These are phyloP conservation scores for Pyronema omphalodes DNA, from an alignment of 495 filamentous ascomycete species.

Conservation along the genomic window DNA sequence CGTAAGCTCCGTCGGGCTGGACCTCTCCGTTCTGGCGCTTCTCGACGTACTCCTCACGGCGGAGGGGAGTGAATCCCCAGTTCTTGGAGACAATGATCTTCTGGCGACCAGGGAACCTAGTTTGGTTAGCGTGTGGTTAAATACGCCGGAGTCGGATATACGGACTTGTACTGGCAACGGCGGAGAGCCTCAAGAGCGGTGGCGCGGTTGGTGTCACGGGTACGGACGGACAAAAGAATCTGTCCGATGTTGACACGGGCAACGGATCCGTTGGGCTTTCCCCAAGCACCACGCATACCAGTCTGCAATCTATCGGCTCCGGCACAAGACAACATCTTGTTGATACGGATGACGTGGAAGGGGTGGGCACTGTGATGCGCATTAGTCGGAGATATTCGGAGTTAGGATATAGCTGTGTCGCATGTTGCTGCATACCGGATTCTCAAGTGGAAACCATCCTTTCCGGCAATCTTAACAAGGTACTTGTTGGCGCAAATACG, in stretches of 20 bases:
- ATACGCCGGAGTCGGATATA: not conserved
- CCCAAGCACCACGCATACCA: constrained; percentile 99
- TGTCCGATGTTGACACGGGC: constrained; percentile 99
- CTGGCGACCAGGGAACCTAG: constrained; percentile 85
- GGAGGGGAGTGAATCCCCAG: constrained; percentile 97
- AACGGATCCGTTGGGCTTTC: constrained; percentile 94
- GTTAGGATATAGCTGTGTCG: not conserved
- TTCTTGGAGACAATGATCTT: constrained; percentile 99
- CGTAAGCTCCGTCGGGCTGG: constrained; percentile 93
- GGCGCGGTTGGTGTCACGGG: constrained; percentile 77
- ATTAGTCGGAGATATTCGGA: not conserved
- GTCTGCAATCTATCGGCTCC: constrained; percentile 99
- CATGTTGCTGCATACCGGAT: constrained; percentile 34
- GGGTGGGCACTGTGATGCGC: constrained; percentile 53
- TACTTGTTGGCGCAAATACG: constrained; percentile 99
- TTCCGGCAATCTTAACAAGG: constrained; percentile 89
- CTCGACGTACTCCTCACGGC: constrained; percentile 88
- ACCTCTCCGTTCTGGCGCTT: constrained; percentile 78
- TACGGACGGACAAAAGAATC: constrained; percentile 90
- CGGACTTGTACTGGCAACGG: constrained; percentile 87
- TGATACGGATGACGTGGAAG: constrained; percentile 99
- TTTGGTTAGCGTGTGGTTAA: not conserved
- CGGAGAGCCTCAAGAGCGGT: constrained; percentile 94
- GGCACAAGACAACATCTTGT: constrained; percentile 99
- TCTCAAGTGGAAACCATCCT: constrained; percentile 98